phyloP scores from a whole-genome alignment of 768 basidiomycete species.

The Mycena indigotica region DNA sequence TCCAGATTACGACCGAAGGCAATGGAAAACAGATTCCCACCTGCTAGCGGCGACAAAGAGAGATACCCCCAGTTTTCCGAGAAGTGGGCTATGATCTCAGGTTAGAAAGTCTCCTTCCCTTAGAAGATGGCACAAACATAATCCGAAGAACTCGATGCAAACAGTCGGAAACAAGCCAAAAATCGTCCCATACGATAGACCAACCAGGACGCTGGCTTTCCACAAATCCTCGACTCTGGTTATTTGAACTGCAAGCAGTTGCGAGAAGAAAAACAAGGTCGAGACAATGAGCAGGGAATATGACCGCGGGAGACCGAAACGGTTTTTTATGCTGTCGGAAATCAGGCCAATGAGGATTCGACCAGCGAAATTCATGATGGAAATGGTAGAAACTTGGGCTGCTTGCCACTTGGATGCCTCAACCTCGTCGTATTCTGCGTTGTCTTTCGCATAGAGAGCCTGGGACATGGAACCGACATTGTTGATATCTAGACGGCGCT shows the following conservation, averaged over 20 bases:
- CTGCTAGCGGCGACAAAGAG: constrained; percentile 58
- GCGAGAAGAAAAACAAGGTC: constrained; percentile 69
- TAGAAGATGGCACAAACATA: constrained; percentile 45
- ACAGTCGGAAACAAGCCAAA: constrained; percentile 65
- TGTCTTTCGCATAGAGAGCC: constrained; percentile 64
- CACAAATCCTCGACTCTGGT: constrained; percentile 66
- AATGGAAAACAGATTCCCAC: constrained; percentile 68
- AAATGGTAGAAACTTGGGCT: constrained; percentile 80
- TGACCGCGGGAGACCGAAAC: constrained; percentile 62
- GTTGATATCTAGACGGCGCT: constrained; percentile 60
- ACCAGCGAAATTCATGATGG: constrained; percentile 78
- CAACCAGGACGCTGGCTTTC: constrained; percentile 50
- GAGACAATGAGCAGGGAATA: constrained; percentile 72
- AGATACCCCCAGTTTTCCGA: constrained; percentile 71
- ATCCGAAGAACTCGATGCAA: constrained; percentile 71
- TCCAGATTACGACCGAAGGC: constrained; percentile 72
- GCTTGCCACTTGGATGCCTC: constrained; percentile 78
- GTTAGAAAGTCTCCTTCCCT: not conserved
- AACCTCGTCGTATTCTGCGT: constrained; percentile 64
- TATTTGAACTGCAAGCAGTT: constrained; percentile 57
- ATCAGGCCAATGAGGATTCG: constrained; percentile 76
- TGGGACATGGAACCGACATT: constrained; percentile 76
- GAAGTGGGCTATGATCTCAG: constrained; percentile 52
- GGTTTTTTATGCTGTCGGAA: constrained; percentile 65
- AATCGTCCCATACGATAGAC: constrained; percentile 55